Evolutionary conservation across 306 rosid genomes (phyloP), one percentile per base, ranked within the genome.

Genomic region (Potentilla sterilis): DNA sequence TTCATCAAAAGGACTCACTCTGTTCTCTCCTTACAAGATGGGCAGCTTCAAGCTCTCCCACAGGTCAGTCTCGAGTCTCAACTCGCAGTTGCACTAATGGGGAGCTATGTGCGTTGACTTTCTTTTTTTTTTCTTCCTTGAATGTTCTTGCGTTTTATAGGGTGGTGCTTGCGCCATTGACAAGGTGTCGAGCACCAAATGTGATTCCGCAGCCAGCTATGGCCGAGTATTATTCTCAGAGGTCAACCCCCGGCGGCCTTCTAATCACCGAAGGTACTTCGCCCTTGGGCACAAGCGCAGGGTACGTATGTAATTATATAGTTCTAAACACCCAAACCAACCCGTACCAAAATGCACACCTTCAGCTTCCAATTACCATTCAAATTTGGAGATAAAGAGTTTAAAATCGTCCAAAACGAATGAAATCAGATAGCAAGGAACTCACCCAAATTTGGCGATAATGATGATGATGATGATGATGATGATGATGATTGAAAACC

Each of bases 11-110:
- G 75, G 63, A 55, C 67, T 67, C 2, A 47, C 77, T 8, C 87
- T 90, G 2, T 93, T 93, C 79, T 87, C 93, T 67, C 88, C 90
- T 3, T 88, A 80, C 89, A 87, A 86, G 43, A 72, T 92, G 92
- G 89, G 89, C 57, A 87, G 70, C 11, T 92, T 90, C 49, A 59
- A 77, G 73, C 87, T 92, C 54, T 90, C 96, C 8, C 96, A 92
- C 85, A 92, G 97, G 97, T 91, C 49, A 46, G 78, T 75, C 6
- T 37, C 5, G 2, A 3, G 51, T 47, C 55, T 16, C 21, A 49
- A 10, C 3, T 11, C 15, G 0, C 16, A 46, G 15, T 46, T 11
- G 15, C 10, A 42, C 9, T 42, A 42, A 7, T 42, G 1, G 46
- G 28, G 28, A 28, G 28, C 28, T 5, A 37, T 37, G 40, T 37